Conservation (phyloP, 345 rosid species). For the Nephelium lappaceum region DNA sequence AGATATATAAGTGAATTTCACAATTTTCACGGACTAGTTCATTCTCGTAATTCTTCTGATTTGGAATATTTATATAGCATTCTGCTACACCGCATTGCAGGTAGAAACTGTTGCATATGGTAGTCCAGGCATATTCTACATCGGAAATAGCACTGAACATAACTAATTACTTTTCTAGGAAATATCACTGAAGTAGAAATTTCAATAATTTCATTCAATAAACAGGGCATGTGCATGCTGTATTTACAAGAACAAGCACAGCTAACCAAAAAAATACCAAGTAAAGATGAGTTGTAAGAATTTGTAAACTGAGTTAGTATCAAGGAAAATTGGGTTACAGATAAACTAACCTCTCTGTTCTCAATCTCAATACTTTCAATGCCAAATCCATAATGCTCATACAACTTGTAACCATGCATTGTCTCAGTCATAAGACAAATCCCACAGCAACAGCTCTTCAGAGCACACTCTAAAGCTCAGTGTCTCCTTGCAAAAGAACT, state of each 20-base stretch:
- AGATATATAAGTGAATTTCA: no score
- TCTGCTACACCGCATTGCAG: no score
- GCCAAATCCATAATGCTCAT: not conserved
- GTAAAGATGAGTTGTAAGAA: not conserved
- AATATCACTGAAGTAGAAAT: not conserved
- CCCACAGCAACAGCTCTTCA: not conserved
- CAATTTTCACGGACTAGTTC: no score
- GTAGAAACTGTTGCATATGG: no score
- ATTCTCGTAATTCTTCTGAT: no score
- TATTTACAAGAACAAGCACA: constrained; percentile 6
- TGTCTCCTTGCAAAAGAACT: constrained; percentile 50
- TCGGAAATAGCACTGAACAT: not conserved
- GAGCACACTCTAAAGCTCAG: constrained; percentile 23
- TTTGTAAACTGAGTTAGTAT: not conserved
- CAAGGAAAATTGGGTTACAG: not conserved
- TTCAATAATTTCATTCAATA: not conserved
- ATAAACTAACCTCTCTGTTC: not conserved
- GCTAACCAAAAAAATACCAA: not conserved
- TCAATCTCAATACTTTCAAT: constrained; percentile 5
- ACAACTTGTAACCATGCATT: not conserved
- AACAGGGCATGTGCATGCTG: not conserved
- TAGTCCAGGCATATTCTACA: not conserved
- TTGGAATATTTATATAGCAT: no score
- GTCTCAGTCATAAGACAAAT: not conserved
- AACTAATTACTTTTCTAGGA: not conserved